Evolutionary conservation across 192 early-diverging fungal genomes (phyloP), one percentile per base, ranked within the genome.

Genomic region (Rhizophagus prolifer): DNA sequence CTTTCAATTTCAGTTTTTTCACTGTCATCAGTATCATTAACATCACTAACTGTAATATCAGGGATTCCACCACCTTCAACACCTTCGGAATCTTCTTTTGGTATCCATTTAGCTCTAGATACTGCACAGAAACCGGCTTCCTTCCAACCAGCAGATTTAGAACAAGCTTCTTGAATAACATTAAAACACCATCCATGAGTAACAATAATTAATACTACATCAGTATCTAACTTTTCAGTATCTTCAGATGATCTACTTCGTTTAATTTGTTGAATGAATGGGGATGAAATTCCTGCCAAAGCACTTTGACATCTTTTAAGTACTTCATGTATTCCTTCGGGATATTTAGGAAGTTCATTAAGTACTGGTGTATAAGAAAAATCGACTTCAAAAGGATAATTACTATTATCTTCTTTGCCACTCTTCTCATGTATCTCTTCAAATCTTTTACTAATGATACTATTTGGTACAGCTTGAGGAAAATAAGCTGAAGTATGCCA

Each of bases 101-200:
- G 70, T 47, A 50, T 25, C 70, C 70, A 71, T 14, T 16, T 71
- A 30, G 70, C 70, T 30, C 70, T 28, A 19, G 70, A 50, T 71
- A 71, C 30, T 8, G 70, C 70, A 58, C 70, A 71, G 9, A n/a
- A 71, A 23, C 70, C 23, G 0, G 30, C 70, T 26, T 71, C 50
- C 14, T 26, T 54, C 70, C 70, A 71, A 31, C 14, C 5, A 16
- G 16, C 7, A 71, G 7, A 30, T 71, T 58, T 71, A 14, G 46
- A 71, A 50, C 70, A 71, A 30, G 41, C 70, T 50, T 71, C 70
- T 71, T 54, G 70, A 50, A 71, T 47, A 30, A 50, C 47, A 71
- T 71, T 71, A 47, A 71, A 47, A 58, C 70, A 71, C 26, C 46
- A 71, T 12, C 70, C 70, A 31, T 71, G 70, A 36, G 70, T 71